Evolutionary conservation across 1,139 yeast species (phyloP), one percentile per base, ranked within the genome.

Genomic region (Taphrina deformans): DNA sequence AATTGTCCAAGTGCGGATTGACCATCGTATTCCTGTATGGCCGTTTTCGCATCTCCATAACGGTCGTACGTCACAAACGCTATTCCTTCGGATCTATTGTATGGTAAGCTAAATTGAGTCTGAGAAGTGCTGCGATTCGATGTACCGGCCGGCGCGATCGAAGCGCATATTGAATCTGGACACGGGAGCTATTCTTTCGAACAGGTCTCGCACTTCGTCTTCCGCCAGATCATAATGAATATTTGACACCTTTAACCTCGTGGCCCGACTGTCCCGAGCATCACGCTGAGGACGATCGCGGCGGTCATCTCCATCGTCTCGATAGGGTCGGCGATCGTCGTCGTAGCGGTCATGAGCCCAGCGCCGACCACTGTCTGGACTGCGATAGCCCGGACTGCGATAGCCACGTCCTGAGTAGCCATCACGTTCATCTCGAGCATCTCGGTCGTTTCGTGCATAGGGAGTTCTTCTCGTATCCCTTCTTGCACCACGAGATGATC

Each of bases 141-240:
- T 21, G 31, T 41, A 59, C 63, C 63, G 46, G n/a, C 63, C 63
- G 21, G 63, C 56, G 23, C 63, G 55, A 27, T 59, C 63, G 38
- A 29, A 59, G 50, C 55, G 40, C 50, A 59, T 51, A 41, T 29
- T 41, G 63, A 59, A 26, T n/a, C 56, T 53, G 14, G 63, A 3
- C 33, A 59, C 50, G 14, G 50, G 56, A 14, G 56, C 63, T 5
- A 59, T 44, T 24, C 56, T 26, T 14, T 59, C 63, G 16, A 59
- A 59, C 40, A 59, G 33, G n/a, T 35, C 50, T 16, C 53, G n/a
- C 10, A 59, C 50, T 29, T 48, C 50, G 12, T 21, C 18, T 26
- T 48, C 51, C 14, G 55, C 41, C 6, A 59, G 46, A 24, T 59
- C 63, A 18, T 59, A 48, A 31, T 48, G 63, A 27, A 59, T 26